Base-by-base conservation (phyloP, 1,139 yeast genomes). In the Keqinozyma sinolaborantium region DNA sequence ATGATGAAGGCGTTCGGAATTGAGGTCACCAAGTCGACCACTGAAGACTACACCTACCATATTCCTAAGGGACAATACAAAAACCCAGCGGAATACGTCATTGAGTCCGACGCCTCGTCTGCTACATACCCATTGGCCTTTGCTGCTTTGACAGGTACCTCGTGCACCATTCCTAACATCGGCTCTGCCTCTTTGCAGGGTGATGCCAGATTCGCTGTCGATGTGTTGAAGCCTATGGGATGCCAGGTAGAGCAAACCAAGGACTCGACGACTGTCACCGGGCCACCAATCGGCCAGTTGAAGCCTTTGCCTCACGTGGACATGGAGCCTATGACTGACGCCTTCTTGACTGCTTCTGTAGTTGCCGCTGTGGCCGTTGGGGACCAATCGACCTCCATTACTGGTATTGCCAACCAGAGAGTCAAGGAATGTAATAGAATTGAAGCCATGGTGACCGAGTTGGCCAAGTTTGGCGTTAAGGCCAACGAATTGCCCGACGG, bases 251-350 rank as follows among this genome's bases (percentile, higher is more conserved):
- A 61, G 29, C 98, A 94, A 64, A 78, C 94, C 2, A 79, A 75
- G 1, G 76, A 83, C 2, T 79, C 95, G 2, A 92, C 98, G 1
- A 87, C 97, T 1, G 97, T 94, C 3, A 78, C 83, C 28, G 98
- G 97, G 26, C 96, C 97, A 7, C 70, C 83, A 19, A 59, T 63
- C 25, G 94, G 95, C 10, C 46, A 60, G 3, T 70, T 92, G 44
- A 74, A 70, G 48, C 87, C 95, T 9, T 66, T 92, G 41, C 66
- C 78, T 10, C 76, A 70, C 41, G 83, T 92, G 36, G 97, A 94
- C 56, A 94, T 92, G 98, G 98, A 92, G 60, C 98, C 98, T 34
- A 92, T 92, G 98, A 92, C 99, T 0, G 99, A 92, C 61, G 98
- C 98, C 0, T 92, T 92, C 56, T 71, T 92, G 53, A 92, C 98